phyloP scores from a whole-genome alignment of 2,329 filamentous ascomycete genomes.

The Teratosphaeria pseudoeucalypti region DNA sequence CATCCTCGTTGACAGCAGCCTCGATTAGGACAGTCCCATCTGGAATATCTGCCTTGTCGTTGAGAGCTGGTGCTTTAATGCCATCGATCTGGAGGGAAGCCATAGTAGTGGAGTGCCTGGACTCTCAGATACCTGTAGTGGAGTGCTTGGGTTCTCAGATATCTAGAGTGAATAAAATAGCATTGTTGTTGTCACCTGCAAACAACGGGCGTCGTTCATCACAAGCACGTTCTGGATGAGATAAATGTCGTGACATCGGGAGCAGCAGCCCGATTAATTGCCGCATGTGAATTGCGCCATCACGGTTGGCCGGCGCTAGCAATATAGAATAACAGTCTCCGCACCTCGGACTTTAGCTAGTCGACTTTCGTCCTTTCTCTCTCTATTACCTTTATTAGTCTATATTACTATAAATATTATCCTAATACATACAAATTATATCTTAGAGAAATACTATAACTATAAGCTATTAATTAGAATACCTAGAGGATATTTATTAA shows the following conservation, averaged over 20 bases:
- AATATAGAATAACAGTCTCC: too few species aligned
- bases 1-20: constrained; percentile 5
- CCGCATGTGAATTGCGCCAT: too few species aligned
- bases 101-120: not conserved
- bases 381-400: too few species aligned
- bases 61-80: not conserved
- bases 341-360: too few species aligned
- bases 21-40: not conserved
- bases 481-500: too few species aligned
- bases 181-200: constrained; percentile 5
- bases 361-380: too few species aligned
- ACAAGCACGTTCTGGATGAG: not conserved
- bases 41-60: not conserved
- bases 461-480: too few species aligned
- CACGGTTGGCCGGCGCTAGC: too few species aligned
- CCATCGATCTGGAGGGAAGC: not conserved
- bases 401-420: too few species aligned
- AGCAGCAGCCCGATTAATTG: not conserved
- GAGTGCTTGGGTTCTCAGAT: not conserved
- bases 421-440: too few species aligned
- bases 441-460: too few species aligned
- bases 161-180: not conserved
- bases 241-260: not conserved
- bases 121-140: not conserved
- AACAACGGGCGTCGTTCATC: not conserved